Conservation (phyloP, 148 eudicot genomes). For the Rhododendron ovatum region DNA sequence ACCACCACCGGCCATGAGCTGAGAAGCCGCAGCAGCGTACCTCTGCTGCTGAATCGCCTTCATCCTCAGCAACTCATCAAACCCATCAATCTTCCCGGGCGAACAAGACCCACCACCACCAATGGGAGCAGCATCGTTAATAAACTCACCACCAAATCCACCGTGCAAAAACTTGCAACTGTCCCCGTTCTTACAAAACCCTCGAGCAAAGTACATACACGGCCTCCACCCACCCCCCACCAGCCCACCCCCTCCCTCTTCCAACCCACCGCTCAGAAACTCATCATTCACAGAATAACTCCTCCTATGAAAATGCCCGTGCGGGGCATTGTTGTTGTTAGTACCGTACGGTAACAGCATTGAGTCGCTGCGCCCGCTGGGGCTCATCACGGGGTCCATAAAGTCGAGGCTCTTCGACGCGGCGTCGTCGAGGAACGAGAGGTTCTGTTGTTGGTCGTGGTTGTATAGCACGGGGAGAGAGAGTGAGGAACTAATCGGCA, state of each 20-base stretch:
- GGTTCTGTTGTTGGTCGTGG: background rate
- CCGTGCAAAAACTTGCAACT: slow-evolving; percentile 63
- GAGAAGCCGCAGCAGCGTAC: slow-evolving; percentile 40
- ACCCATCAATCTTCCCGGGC: slow-evolving; percentile 40
- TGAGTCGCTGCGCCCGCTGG: slow-evolving; percentile 44
- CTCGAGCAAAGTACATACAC: slow-evolving; percentile 60
- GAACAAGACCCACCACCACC: slow-evolving; percentile 28
- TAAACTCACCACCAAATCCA: slow-evolving; percentile 13
- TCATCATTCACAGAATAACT: slow-evolving; percentile 71
- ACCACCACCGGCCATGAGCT: slow-evolving; percentile 43
- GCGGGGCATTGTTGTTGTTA: background rate
- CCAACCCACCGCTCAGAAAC: slow-evolving; percentile 30
- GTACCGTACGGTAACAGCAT: slow-evolving; percentile 23
- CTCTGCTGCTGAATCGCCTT: slow-evolving; percentile 62
- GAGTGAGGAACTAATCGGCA: slow-evolving; percentile 25
- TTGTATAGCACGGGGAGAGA: slow-evolving; percentile 16
- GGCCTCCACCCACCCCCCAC: slow-evolving; percentile 58
- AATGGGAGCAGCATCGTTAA: slow-evolving; percentile 10
- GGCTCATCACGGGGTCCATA: slow-evolving; percentile 41
- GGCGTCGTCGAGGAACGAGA: slow-evolving; percentile 34
- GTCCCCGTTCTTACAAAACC: slow-evolving; percentile 69
- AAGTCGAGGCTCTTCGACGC: slow-evolving; percentile 29
- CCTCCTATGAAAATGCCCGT: slow-evolving; percentile 37
- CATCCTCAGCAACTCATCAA: slow-evolving; percentile 58
- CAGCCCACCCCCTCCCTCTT: slow-evolving; percentile 41